A percentile compares a stretch with the other conserved stretches of the same genome.
Evolutionary conservation across 1,284 basidiomycete genomes (phyloP).

Genomic region (Phellopilus nigrolimitatus): DNA sequence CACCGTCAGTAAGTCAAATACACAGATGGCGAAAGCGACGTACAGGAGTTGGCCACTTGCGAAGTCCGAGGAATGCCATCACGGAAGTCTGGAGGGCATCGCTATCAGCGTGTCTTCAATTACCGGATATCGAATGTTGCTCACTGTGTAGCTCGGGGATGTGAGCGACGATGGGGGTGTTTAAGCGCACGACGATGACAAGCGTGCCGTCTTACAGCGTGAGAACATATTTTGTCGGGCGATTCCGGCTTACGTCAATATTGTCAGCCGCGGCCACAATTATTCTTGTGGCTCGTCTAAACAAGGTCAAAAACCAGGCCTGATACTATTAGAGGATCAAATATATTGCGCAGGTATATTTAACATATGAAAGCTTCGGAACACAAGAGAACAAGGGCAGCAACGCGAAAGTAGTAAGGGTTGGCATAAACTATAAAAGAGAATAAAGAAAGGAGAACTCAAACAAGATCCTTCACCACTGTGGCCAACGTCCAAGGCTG

Average conservation of each 20-base stretch:
- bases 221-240: background rate
- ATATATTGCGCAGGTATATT: too few relatives aligned
- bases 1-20: background rate
- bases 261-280: background rate
- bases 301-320: too few relatives aligned
- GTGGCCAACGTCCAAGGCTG: too few relatives aligned
- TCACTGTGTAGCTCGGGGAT: constrained; percentile 2
- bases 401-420: too few relatives aligned
- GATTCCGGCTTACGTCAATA: background rate
- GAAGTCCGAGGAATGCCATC: constrained; percentile 73
- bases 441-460: too few relatives aligned
- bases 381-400: too few relatives aligned
- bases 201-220: background rate
- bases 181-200: background rate
- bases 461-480: too few relatives aligned
- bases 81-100: background rate
- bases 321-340: too few relatives aligned
- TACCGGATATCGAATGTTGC: background rate
- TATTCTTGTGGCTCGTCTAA: too few relatives aligned
- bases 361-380: too few relatives aligned
- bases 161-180: constrained; percentile 1
- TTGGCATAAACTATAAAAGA: too few relatives aligned
- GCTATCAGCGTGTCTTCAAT: background rate
- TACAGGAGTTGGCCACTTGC: constrained; percentile 74
- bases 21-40: constrained; percentile 29